phyloP scores from a whole-genome alignment of 2,329 filamentous ascomycete genomes.

The Elsinoe arachidis region DNA sequence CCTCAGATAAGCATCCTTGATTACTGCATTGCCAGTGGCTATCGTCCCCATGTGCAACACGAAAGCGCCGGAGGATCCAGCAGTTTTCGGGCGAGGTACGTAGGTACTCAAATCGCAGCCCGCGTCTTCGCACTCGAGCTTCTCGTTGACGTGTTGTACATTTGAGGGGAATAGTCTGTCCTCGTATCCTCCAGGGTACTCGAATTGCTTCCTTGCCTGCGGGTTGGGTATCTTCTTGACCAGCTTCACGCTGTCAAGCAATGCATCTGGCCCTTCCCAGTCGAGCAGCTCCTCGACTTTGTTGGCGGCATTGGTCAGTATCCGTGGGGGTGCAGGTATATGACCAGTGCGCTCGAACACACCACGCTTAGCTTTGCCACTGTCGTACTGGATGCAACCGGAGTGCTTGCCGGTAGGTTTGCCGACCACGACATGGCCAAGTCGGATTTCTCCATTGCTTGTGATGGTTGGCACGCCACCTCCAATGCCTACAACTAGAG shows the following conservation, averaged over 20 bases:
- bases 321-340: not conserved
- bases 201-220: not conserved
- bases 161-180: not conserved
- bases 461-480: slow-evolving; percentile 12
- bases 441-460: not conserved
- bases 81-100: not conserved
- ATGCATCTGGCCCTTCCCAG: not conserved
- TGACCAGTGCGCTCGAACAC: slow-evolving; percentile 7
- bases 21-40: not conserved
- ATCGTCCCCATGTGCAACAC: not conserved
- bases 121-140: not conserved
- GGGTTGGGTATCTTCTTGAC: not conserved
- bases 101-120: not conserved
- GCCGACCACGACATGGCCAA: slow-evolving; percentile 15
- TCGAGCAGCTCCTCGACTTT: not conserved
- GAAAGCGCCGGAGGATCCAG: not conserved
- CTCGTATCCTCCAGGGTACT: not conserved
- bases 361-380: slow-evolving; percentile 9
- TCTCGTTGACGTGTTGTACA: not conserved
- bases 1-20: not conserved
- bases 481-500: slow-evolving; percentile 15
- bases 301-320: slow-evolving; percentile 11
- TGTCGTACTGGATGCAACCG: slow-evolving; percentile 14
- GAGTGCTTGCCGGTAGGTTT: not conserved
- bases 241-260: not conserved